Base-by-base conservation (phyloP, 345 rosid species). In the Hibiscus tridactylites region DNA sequence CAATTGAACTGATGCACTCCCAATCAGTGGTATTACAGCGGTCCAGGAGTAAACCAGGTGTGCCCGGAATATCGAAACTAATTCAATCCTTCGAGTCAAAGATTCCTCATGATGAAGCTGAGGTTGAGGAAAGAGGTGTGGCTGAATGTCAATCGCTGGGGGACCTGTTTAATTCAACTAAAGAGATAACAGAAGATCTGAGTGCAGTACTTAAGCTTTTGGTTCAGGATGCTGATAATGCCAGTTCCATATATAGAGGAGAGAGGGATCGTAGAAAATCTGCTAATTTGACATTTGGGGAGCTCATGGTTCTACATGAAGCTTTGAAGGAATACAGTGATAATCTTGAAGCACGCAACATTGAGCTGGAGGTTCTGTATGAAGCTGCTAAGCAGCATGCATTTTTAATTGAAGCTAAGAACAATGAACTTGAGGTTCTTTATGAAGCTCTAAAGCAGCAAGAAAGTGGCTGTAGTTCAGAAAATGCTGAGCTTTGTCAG, bases 81-180 rank as follows among this genome's bases (percentile, higher is more conserved):
- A 91, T 91, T 82, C 87, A 85, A 72, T 88, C 96, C 58, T 93
- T 90, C 47, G 98, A 93, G 87, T 81, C 86, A 46, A 88, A 86
- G 84, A 60, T 70, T 71, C 90, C 86, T 26, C 44, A 42, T 39
- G 88, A 87, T 68, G 96, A 91, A 65, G 78, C 75, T 4, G 90
- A 83, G 75, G 79, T 78, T 70, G 89, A 79, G 75, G 84, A 73
- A 8, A 61, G 35, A 66, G 74, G 75, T 65, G 39, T 69, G 60
- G 61, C 70, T 6, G 89, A 76, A 71, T 79, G 79, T 72, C 79
- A 50, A 69, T 83, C 83, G 28, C 70, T 76, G 1, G 73, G 77
- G 61, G 87, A 89, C 81, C 78, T 66, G 42, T 87, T 79, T 80
- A 71, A 73, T 19, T 81, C 77, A 47, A 78, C 78, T 54, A 84